Conservation (phyloP, 2,329 filamentous ascomycete genomes). For the Pseudogymnoascus sp. region DNA sequence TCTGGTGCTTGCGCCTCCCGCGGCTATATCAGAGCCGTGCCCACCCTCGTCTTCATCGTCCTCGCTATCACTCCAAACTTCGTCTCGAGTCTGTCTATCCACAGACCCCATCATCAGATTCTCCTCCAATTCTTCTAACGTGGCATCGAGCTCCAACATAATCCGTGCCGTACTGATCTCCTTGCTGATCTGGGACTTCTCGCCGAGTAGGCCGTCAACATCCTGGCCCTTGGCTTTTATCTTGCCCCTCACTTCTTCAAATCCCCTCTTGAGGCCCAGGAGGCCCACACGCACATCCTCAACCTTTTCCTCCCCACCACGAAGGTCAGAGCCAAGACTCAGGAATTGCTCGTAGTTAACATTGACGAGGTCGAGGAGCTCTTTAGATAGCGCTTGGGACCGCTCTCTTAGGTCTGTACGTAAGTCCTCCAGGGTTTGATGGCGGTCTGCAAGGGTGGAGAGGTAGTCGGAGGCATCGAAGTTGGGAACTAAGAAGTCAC, state of each 20-base stretch:
- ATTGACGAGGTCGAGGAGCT: conserved; percentile 91
- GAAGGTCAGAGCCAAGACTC: conserved; percentile 69
- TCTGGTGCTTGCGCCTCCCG: conserved; percentile 23
- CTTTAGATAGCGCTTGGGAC: conserved; percentile 69
- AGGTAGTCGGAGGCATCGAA: conserved; percentile 82
- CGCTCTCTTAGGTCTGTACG: conserved; percentile 77
- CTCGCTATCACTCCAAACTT: conserved; percentile 31
- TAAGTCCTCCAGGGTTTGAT: conserved; percentile 93
- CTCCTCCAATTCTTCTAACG: conserved; percentile 55
- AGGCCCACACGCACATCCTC: conserved; percentile 84
- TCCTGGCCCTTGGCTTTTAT: conserved; percentile 58
- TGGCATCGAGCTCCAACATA: conserved; percentile 60
- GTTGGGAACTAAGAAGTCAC: conserved; percentile 67
- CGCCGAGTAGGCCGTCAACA: conserved; percentile 52
- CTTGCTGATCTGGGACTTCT: conserved; percentile 56
- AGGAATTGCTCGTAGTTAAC: conserved; percentile 90
- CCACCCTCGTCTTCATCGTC: conserved; percentile 31
- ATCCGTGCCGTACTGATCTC: conserved; percentile 54
- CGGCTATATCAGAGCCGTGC: conserved; percentile 18
- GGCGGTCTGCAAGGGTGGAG: conserved; percentile 72
- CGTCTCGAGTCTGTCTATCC: conserved; percentile 20
- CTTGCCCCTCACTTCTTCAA: conserved; percentile 62
- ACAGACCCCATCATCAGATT: conserved; percentile 45
- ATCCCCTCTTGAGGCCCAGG: conserved; percentile 74
- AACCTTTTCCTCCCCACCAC: conserved; percentile 82